Evolutionary conservation across 139 green algal genomes (phyloP).

Genomic region (Gonium pectorale): DNA sequence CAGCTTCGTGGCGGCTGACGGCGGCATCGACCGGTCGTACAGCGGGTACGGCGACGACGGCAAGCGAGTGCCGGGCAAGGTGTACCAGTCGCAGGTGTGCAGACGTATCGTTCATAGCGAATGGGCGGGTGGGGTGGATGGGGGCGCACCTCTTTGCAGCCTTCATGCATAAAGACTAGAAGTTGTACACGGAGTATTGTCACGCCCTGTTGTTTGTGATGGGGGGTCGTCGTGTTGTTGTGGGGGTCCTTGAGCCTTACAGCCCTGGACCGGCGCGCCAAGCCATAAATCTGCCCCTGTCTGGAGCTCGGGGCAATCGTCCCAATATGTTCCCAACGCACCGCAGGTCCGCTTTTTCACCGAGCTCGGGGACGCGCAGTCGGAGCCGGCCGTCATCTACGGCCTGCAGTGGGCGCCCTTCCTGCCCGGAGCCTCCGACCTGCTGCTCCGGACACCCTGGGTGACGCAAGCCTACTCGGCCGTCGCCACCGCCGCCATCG

Average conservation of each 20-base stretch:
- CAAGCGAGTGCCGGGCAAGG: slow-evolving; percentile 24
- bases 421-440: slow-evolving; percentile 13
- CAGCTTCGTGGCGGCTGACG: not conserved
- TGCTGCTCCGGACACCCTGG: not conserved
- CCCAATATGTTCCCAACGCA: no score
- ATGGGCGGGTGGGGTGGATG: no score
- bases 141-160: no score
- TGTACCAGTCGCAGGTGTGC: not conserved
- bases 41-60: not conserved
- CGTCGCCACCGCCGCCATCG: not conserved
- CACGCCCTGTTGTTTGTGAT: no score
- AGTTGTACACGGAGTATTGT: no score
- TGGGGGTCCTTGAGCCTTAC: no score
- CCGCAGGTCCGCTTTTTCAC: not conserved
- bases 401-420: slow-evolving; percentile 23
- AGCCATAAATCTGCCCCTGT: no score
- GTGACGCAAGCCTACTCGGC: not conserved
- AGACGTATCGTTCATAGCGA: no score
- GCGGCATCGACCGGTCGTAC: not conserved
- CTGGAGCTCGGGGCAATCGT: no score
- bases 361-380: not conserved
- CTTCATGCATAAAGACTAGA: no score
- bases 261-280: no score
- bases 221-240: no score
- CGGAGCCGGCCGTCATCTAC: not conserved